A percentile compares a stretch with the other conserved stretches of the same genome.
Conservation (phyloP, 176 grass and related monocot genomes). For the Luzula sylvatica region DNA sequence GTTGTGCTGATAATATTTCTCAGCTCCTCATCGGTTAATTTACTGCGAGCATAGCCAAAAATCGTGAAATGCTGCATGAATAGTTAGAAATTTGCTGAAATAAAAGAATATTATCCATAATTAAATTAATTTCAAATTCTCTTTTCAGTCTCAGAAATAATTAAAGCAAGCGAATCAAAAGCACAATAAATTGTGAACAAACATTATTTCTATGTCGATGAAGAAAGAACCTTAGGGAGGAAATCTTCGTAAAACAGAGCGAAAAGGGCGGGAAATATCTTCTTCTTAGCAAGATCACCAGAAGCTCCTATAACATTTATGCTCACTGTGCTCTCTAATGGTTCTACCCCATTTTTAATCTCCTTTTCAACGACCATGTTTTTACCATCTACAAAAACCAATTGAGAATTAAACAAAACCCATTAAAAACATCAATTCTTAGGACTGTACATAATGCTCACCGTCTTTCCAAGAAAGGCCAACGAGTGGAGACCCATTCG, state of each 20-base stretch:
- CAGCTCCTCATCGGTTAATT: slow-evolving; percentile 77
- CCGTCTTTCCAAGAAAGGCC: slow-evolving; percentile 42
- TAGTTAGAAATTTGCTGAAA: slow-evolving; percentile 23
- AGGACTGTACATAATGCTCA: neutral
- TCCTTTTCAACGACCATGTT: slow-evolving; percentile 20
- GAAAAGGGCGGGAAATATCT: slow-evolving; percentile 90
- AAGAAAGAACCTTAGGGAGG: slow-evolving; percentile 59
- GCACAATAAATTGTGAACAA: no score
- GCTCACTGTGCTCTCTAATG: slow-evolving; percentile 47
- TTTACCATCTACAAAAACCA: slow-evolving; percentile 19
- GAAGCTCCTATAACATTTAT: slow-evolving; percentile 93
- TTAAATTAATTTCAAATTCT: no score
- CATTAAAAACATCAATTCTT: neutral
- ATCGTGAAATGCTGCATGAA: slow-evolving; percentile 86
- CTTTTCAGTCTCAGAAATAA: no score
- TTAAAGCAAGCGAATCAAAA: no score
- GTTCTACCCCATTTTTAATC: slow-evolving; percentile 24
- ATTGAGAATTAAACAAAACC: neutral
- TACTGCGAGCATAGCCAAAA: slow-evolving; percentile 83
- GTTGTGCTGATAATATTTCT: slow-evolving; percentile 72
- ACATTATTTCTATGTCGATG: neutral
- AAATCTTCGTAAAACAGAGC: slow-evolving; percentile 81
- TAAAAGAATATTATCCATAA: neutral
- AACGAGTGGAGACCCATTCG: slow-evolving; percentile 53
- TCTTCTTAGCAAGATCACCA: slow-evolving; percentile 95